Base-by-base conservation (phyloP, 169 alveolate genomes). In the Gregarina niphandrodes region DNA sequence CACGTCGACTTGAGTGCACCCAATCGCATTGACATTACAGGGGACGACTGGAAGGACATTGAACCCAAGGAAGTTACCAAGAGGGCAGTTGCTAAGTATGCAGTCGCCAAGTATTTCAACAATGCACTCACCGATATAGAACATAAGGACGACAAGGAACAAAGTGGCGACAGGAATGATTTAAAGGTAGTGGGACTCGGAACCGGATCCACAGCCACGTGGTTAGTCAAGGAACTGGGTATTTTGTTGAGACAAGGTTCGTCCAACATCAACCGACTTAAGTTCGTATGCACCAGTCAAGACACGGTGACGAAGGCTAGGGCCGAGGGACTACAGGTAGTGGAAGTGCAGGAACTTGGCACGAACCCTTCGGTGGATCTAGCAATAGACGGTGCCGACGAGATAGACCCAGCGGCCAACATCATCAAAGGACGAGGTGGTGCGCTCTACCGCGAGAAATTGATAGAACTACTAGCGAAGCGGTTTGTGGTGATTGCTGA, bases 321-420 rank as follows among this genome's bases (percentile, higher is more conserved):
- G 19, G 56, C 45, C 15, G 49, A 57, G 12, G 71, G 69, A 15
- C 58, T 67, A 15, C 75, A 75, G n/a, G 40, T 53, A 15, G 28
- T 53, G 0, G 54, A 49, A 1, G 12, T 60, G 9, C 55, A 53
- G 18, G 62, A 45, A 2, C 22, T 45, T 21, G 37, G 37, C 3
- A 15, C 23, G 3, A n/a, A n/a, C n/a, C n/a, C n/a, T n/a, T n/a
- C n/a, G n/a, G 45, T 67, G 6, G 76, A 64, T 30, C 57, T 67
- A 16, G 76, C 77, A 4, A 57, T 67, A 4, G 77, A 67, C 31
- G 77, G 77, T 0, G 69, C 77, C 0, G 77, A 67, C 32, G 75
- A 64, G 32, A 43, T 65, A 15, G 77, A 67, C 38, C 13, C 23
- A 13, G 21, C 63, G 16, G 32, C 64, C 30, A 67, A 67, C 47